These are phyloP conservation scores for Hypoxylon sp. DNA, from an alignment of 2,329 filamentous ascomycete species.

Conservation along the genomic window DNA sequence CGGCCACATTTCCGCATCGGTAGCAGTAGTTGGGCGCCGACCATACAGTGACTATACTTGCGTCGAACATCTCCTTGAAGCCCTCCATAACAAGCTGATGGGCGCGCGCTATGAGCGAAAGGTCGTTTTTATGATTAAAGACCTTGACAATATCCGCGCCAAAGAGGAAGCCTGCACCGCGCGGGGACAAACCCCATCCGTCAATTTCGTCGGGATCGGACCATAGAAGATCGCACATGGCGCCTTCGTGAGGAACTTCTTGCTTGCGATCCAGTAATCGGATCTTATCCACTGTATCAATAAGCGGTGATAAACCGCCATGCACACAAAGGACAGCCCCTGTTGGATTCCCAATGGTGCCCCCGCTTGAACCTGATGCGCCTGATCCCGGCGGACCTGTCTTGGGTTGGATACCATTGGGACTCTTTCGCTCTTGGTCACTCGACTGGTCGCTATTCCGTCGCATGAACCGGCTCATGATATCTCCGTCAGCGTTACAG, in stretches of 20 bases:
- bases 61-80: constrained; percentile 99
- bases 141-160: constrained; percentile 94
- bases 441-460: constrained; percentile 45
- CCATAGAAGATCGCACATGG: constrained; percentile 99
- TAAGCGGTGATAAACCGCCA: constrained; percentile 87
- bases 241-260: constrained; percentile 96
- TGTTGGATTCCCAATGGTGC: constrained; percentile 71
- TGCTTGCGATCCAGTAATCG: constrained; percentile 94
- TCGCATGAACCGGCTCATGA: constrained; percentile 76
- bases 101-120: constrained; percentile 89
- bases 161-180: constrained; percentile 94
- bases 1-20: constrained; percentile 93
- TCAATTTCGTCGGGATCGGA: constrained; percentile 98
- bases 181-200: constrained; percentile 93
- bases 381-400: constrained; percentile 82
- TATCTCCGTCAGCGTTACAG: constrained; percentile 81
- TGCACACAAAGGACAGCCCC: constrained; percentile 96
- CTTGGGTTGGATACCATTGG: constrained; percentile 55
- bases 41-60: constrained; percentile 98
- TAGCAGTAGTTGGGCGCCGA: constrained; percentile 98
- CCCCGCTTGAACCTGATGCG: constrained; percentile 74
- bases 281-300: constrained; percentile 96
- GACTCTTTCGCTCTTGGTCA: constrained; percentile 41
- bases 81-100: constrained; percentile 99
- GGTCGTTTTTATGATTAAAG: constrained; percentile 94